phyloP scores from a whole-genome alignment of 495 filamentous ascomycete genomes.

The Thozetella sp. region DNA sequence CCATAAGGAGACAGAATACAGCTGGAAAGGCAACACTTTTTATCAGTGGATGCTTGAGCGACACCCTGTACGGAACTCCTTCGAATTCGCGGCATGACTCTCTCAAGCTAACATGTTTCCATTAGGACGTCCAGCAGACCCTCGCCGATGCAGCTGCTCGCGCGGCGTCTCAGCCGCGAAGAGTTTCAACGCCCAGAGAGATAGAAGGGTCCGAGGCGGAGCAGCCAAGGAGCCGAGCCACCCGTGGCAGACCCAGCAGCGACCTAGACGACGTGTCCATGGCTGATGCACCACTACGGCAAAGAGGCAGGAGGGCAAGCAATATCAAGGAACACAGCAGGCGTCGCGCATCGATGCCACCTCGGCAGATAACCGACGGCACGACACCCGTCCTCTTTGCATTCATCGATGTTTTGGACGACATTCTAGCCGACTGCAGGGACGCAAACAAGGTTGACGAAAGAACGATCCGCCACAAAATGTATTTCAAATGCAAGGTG shows the following conservation, averaged over 20 bases:
- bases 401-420: neutral
- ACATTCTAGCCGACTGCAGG: neutral
- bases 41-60: constrained; percentile 27
- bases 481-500: constrained; percentile 2
- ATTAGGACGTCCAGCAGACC: constrained; percentile 14
- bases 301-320: neutral
- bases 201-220: constrained; percentile 1
- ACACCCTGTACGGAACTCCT: constrained; percentile 29
- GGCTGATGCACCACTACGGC: neutral
- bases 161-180: constrained; percentile 1
- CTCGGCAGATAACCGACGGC: neutral
- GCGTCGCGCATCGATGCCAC: neutral
- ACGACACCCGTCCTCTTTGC: neutral
- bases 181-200: too few relatives aligned
- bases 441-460: neutral
- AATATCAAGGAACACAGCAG: neutral
- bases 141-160: constrained; percentile 10
- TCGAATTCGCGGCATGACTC: neutral
- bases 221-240: constrained; percentile 26
- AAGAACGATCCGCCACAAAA: neutral
- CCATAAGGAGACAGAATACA: constrained; percentile 24
- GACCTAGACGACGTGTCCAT: constrained; percentile 23
- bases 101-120: neutral
- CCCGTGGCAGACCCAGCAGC: constrained; percentile 19
- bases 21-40: constrained; percentile 35